Conservation (phyloP, 2,329 filamentous ascomycete species). For the Metarhizium anisopliae region DNA sequence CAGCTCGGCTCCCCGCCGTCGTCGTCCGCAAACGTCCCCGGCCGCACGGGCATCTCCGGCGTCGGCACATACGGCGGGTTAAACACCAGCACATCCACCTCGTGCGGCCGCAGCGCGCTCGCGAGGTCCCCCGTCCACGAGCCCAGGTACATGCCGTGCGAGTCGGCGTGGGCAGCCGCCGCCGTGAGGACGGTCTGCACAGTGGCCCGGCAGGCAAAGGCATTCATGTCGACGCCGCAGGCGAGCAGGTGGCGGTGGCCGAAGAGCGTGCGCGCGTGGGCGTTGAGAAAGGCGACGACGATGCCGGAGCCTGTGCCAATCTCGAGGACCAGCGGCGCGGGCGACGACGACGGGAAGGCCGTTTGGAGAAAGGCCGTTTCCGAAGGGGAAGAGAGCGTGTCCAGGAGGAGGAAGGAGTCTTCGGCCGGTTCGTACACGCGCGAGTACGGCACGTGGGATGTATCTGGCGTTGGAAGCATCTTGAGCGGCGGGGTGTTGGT, state of each 20-base stretch:
- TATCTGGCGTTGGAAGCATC: conserved; percentile 92
- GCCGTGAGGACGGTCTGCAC: conserved; percentile 54
- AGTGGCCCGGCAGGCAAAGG: conserved; percentile 72
- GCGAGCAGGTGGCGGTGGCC: conserved; percentile 61
- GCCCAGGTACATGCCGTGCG: conserved; percentile 50
- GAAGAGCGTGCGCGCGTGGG: conserved; percentile 65
- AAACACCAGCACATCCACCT: conserved; percentile 81
- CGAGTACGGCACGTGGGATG: conserved; percentile 81
- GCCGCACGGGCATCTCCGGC: conserved; percentile 55
- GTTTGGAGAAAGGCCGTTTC: conserved; percentile 61
- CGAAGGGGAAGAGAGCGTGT: conserved; percentile 67
- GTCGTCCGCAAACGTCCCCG: conserved; percentile 13
- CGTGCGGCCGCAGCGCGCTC: conserved; percentile 43
- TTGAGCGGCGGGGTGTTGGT: not conserved
- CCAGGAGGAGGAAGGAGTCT: conserved; percentile 88
- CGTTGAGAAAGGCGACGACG: conserved; percentile 79
- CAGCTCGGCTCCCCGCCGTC: conserved; percentile 36
- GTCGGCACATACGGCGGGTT: conserved; percentile 97
- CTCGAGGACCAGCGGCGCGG: conserved; percentile 64
- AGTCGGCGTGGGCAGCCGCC: conserved; percentile 19
- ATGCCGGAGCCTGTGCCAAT: conserved; percentile 88
- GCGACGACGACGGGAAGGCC: conserved; percentile 40
- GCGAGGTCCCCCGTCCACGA: conserved; percentile 64
- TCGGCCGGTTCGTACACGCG: conserved; percentile 92
- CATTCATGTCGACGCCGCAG: conserved; percentile 76